Evolutionary conservation across 148 eudicot species (phyloP).

Genomic region (Pharnaceum exiguum): DNA sequence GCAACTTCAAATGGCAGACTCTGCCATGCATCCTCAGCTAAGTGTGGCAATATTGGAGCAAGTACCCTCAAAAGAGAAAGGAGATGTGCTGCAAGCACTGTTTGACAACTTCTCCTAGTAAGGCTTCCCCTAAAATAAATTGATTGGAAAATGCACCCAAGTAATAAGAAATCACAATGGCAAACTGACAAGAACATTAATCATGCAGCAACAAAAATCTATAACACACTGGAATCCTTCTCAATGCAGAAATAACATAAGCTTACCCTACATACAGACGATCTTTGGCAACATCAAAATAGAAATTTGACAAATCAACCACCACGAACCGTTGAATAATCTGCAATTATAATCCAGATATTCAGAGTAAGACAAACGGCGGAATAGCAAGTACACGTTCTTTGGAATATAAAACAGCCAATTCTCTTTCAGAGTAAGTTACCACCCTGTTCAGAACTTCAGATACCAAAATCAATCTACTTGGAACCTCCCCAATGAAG

Average conservation of each 20-base stretch:
- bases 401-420: no score
- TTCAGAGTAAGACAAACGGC: no score
- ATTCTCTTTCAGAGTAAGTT: no score
- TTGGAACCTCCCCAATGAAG: no score
- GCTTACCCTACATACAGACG: constrained; percentile 93
- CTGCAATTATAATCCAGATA: no score
- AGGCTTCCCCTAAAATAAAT: constrained; percentile 64
- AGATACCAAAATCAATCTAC: no score
- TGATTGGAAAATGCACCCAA: no score
- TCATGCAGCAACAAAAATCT: no score
- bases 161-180: constrained; percentile 2
- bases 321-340: constrained; percentile 86
- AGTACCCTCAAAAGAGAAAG: constrained; percentile 62
- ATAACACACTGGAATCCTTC: neutral
- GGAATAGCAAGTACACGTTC: no score
- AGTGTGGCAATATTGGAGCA: constrained; percentile 95
- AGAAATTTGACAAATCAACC: constrained; percentile 96
- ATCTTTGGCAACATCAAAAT: constrained; percentile 92
- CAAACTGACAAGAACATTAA: constrained; percentile 3
- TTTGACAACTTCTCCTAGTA: constrained; percentile 91
- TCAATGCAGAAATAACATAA: neutral
- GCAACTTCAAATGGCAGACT: constrained; percentile 70
- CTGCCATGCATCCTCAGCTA: constrained; percentile 98
- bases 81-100: constrained; percentile 87
- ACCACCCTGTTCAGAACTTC: no score